Percentiles rank a stretch among this genome's conserved stretches.
These are phyloP conservation scores for Komagataella kurtzmanii DNA, from an alignment of 805 yeast species.

Conservation along the genomic window DNA sequence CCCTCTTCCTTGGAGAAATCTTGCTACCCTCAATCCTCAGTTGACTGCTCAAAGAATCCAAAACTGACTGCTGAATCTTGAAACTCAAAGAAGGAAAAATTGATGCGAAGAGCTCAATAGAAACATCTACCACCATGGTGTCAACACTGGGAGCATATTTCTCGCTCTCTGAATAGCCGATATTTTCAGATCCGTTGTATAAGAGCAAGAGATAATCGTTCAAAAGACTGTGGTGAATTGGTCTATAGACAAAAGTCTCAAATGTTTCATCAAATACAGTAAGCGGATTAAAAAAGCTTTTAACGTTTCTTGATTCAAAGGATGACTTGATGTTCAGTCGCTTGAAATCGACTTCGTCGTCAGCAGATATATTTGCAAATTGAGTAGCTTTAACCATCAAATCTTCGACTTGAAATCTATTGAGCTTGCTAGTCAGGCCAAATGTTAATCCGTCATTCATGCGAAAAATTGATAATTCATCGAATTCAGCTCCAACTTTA, in stretches of 20 bases:
- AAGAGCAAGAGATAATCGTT: slow-evolving; percentile 26
- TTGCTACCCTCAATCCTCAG: slow-evolving; percentile 21
- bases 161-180: slow-evolving; percentile 21
- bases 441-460: slow-evolving; percentile 23
- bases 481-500: slow-evolving; percentile 4
- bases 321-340: slow-evolving; percentile 5
- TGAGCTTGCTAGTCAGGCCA: slow-evolving; percentile 29
- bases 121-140: slow-evolving; percentile 53
- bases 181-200: slow-evolving; percentile 11
- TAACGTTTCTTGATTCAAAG: slow-evolving; percentile 17
- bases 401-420: slow-evolving; percentile 17
- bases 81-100: slow-evolving; percentile 59
- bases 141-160: slow-evolving; percentile 27
- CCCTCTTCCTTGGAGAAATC: slow-evolving; percentile 13
- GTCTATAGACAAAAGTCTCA: slow-evolving; percentile 15
- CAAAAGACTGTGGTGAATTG: slow-evolving; percentile 24
- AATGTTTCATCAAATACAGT: slow-evolving; percentile 22
- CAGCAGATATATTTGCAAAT: slow-evolving; percentile 24
- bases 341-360: slow-evolving; percentile 5
- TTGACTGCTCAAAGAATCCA: slow-evolving; percentile 61
- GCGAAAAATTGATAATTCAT: slow-evolving; percentile 18
- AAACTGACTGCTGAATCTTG: slow-evolving; percentile 76
- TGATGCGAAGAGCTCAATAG: slow-evolving; percentile 63
- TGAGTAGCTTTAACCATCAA: slow-evolving; percentile 14
- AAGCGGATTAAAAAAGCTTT: slow-evolving; percentile 13